Percentiles rank a stretch among this genome's conserved stretches.
These are phyloP conservation scores for Plasmopara muralis DNA, from an alignment of 352 stramenopile genomes.

Conservation along the genomic window DNA sequence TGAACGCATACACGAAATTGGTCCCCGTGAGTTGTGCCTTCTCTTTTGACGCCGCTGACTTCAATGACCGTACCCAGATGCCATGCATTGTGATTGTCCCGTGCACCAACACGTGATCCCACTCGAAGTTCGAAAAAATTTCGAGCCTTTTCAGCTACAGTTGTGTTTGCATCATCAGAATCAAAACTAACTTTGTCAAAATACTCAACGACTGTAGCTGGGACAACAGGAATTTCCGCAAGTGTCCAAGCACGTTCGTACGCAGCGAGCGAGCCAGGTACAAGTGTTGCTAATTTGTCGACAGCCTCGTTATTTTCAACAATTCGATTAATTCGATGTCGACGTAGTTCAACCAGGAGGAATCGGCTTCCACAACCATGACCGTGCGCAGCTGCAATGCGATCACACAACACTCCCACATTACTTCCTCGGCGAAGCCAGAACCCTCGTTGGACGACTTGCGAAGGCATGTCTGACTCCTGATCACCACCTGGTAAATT, in stretches of 20 bases:
- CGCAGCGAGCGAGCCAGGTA: constrained; percentile 45
- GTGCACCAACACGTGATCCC: constrained; percentile 50
- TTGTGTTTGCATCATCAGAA: constrained; percentile 1
- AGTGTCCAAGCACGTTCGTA: constrained; percentile 69
- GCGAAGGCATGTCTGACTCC: constrained; percentile 9
- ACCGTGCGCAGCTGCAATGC: constrained; percentile 32
- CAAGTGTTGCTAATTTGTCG: constrained; percentile 35
- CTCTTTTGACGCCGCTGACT: constrained; percentile 11
- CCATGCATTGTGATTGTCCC: constrained; percentile 45
- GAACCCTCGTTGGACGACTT: constrained; percentile 31
- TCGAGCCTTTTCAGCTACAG: constrained; percentile 11
- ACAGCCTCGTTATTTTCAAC: constrained; percentile 53
- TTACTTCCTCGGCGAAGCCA: constrained; percentile 51
- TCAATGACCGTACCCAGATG: constrained; percentile 54
- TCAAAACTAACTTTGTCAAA: neutral
- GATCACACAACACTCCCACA: constrained; percentile 37
- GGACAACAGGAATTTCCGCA: constrained; percentile 44
- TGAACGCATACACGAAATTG: constrained; percentile 41
- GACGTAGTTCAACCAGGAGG: constrained; percentile 59
- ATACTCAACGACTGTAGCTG: constrained; percentile 17
- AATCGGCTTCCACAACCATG: constrained; percentile 41
- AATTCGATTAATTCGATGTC: constrained; percentile 69
- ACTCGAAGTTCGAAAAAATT: constrained; percentile 46
- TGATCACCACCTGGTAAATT: constrained; percentile 5
- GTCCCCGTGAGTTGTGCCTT: constrained; percentile 5